Base-by-base conservation (phyloP, 306 rosid species). In the Ormosia semicastrata region DNA sequence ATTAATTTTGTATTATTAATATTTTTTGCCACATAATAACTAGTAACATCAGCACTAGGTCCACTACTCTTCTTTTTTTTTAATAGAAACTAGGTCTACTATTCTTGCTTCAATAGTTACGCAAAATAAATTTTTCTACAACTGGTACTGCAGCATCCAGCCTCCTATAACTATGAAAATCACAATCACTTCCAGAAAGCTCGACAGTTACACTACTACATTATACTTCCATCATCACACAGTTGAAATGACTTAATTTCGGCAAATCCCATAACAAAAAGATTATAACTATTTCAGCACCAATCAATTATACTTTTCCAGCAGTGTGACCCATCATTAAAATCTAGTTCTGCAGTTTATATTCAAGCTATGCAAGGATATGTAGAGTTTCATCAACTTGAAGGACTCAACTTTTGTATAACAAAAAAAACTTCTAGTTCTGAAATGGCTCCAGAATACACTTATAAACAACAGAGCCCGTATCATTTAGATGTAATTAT, bases 361-460 rank as follows among this genome's bases (percentile, higher is more conserved):
- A 70, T 13, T 11, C 15, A 63, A 63, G 37, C 4, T 0, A 41
- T 12, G 69, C 56, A 40, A 58, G 58, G n/a, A 43, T 33, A 13
- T 1, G 0, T 41, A 18, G 44, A 30, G 43, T 14, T 62, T 47
- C 59, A 76, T 33, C 63, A 7, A 63, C 49, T 76, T 33, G 17
- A 46, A 76, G 36, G 72, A 58, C 66, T 74, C 40, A 56, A 39
- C 7, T 39, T 73, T 7, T 6, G 36, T 5, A 54, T 73, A 39
- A 54, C 39, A 3, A n/a, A 60, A 85, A 66, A 88, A 67, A 84
- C 58, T 88, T 87, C 90, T 90, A 86, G 79, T 10, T 88, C 89
- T 10, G 91, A 92, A 89, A 88, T 90, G 75, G 88, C 86, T 69
- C 89, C 91, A 54, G 83, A 84, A 84, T 86, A 79, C 78, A 78